Conservation (phyloP, 495 filamentous ascomycete species). For the Neurospora sp. region DNA sequence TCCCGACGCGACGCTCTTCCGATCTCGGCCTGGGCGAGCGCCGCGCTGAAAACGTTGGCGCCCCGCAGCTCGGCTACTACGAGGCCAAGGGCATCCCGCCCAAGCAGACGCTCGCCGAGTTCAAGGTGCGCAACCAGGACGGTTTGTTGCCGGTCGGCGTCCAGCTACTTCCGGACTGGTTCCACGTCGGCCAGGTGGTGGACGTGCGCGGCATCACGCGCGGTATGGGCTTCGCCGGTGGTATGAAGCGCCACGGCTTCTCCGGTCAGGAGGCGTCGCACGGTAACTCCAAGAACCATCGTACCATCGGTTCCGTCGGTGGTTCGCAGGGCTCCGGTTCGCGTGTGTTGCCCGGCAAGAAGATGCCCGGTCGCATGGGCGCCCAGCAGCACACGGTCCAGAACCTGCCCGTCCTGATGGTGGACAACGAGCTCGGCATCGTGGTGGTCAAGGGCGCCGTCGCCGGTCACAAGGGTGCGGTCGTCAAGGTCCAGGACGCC, state of each 20-base stretch:
- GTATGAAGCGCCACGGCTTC: slow-evolving; percentile 93
- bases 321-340: slow-evolving; percentile 85
- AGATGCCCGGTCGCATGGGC: slow-evolving; percentile 95
- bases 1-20: too few relatives aligned
- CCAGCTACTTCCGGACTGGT: slow-evolving; percentile 71
- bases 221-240: slow-evolving; percentile 90
- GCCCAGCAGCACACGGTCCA: slow-evolving; percentile 75
- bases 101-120: slow-evolving; percentile 75
- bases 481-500: slow-evolving; percentile 81
- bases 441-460: slow-evolving; percentile 80
- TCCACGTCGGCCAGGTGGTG: slow-evolving; percentile 80
- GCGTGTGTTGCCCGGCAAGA: slow-evolving; percentile 87
- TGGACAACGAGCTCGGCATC: slow-evolving; percentile 74
- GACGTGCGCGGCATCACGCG: slow-evolving; percentile 69
- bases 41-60: slow-evolving; percentile 60
- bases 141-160: slow-evolving; percentile 67
- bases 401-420: slow-evolving; percentile 79
- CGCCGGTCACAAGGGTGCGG: slow-evolving; percentile 71
- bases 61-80: slow-evolving; percentile 77
- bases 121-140: slow-evolving; percentile 64
- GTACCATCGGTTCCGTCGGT: slow-evolving; percentile 79
- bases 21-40: slow-evolving; percentile 78
- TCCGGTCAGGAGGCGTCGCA: slow-evolving; percentile 82
- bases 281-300: slow-evolving; percentile 85
- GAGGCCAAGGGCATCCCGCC: slow-evolving; percentile 66